These are phyloP conservation scores for Umbelopsis vinacea DNA, from an alignment of 192 early-diverging fungal genomes.

Conservation along the genomic window DNA sequence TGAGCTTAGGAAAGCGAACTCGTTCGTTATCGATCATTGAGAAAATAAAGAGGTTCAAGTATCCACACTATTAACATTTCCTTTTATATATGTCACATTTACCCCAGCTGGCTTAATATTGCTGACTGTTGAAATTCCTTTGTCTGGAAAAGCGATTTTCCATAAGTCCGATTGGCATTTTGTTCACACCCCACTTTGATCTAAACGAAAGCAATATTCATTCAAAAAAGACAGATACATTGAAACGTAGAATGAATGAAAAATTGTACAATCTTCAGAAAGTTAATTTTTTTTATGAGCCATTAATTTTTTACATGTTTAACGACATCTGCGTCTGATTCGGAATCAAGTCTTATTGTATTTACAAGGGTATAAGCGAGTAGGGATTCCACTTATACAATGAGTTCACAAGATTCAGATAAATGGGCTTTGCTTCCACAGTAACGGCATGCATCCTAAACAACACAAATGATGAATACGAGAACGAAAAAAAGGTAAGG, in stretches of 20 bases:
- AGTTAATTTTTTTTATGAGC: too few relatives aligned
- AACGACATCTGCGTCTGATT: too few relatives aligned
- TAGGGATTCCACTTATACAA: neutral
- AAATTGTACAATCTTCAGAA: too few relatives aligned
- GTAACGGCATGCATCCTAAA: conserved; percentile 28
- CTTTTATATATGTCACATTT: neutral
- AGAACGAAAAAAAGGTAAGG: neutral
- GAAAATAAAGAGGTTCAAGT: neutral
- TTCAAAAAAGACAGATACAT: too few relatives aligned
- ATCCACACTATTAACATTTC: neutral
- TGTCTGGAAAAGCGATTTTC: neutral
- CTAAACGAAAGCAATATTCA: too few relatives aligned
- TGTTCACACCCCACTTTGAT: too few relatives aligned
- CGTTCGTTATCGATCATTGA: neutral
- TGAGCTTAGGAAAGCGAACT: conserved; percentile 41
- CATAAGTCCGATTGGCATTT: neutral
- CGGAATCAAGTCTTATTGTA: neutral
- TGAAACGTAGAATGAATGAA: too few relatives aligned
- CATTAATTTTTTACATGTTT: too few relatives aligned
- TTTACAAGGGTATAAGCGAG: conserved; percentile 18
- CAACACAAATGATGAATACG: neutral
- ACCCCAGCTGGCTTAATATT: neutral
- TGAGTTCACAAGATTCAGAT: conserved; percentile 27
- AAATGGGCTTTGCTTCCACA: conserved; percentile 29
- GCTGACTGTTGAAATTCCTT: neutral